Evolutionary conservation across 805 yeast species (phyloP).

Genomic region (Ogataea angusta): DNA sequence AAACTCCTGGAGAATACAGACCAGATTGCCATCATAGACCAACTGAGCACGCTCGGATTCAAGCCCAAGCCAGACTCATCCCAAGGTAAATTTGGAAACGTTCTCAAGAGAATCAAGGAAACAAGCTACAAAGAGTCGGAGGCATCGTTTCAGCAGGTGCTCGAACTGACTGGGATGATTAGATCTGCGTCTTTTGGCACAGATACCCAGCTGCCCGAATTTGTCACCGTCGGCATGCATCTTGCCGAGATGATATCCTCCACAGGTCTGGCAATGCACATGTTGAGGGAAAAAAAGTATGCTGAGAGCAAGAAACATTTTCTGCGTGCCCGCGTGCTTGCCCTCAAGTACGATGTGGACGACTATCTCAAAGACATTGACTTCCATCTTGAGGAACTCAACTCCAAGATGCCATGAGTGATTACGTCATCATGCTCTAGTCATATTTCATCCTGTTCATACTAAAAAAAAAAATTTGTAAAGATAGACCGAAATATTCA

Average conservation of each 20-base stretch:
- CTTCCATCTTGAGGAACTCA: conserved; percentile 6
- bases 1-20: not conserved
- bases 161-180: conserved; percentile 12
- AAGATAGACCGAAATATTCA: conserved; percentile 1
- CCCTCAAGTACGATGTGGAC: conserved; percentile 16
- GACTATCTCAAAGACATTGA: conserved; percentile 20
- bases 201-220: conserved; percentile 13
- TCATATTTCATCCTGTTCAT: not conserved
- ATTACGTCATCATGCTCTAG: not conserved
- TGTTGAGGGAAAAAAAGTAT: conserved; percentile 8
- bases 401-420: conserved; percentile 1
- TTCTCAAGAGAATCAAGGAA: conserved; percentile 1
- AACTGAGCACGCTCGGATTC: conserved; percentile 4
- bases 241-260: conserved; percentile 19
- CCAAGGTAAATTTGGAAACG: not conserved
- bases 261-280: conserved; percentile 18
- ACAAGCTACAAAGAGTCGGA: conserved; percentile 11
- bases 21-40: conserved; percentile 2
- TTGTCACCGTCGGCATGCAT: conserved; percentile 14
- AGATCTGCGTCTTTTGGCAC: conserved; percentile 12
- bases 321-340: conserved; percentile 17
- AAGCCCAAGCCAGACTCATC: conserved; percentile 1
- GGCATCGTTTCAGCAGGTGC: conserved; percentile 14
- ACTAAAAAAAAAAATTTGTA: conserved; percentile 7
- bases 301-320: conserved; percentile 15